Evolutionary conservation across 768 basidiomycete species (phyloP).

Genomic region (Hysterangium stoloniferum): DNA sequence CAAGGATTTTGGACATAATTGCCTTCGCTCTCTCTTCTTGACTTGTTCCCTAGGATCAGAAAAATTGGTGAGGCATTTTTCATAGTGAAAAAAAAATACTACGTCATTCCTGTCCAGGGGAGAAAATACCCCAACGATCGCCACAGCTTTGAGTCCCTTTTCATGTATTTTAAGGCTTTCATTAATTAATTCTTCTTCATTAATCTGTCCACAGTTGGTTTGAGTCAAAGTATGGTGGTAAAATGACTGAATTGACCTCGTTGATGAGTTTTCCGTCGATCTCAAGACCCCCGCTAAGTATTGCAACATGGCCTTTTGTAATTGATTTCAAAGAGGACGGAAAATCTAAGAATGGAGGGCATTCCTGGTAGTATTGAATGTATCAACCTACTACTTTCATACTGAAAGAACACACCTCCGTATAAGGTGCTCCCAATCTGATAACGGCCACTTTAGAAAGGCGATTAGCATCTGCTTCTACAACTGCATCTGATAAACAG

Average conservation of each 20-base stretch:
- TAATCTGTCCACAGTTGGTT: slow-evolving; percentile 30
- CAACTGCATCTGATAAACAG: slow-evolving; percentile 55
- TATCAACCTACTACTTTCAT: neutral
- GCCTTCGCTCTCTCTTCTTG: slow-evolving; percentile 42
- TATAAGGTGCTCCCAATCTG: slow-evolving; percentile 54
- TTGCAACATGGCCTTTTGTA: slow-evolving; percentile 29
- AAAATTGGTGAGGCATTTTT: neutral
- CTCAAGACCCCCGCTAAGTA: slow-evolving; percentile 34
- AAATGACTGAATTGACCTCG: slow-evolving; percentile 8
- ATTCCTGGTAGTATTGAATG: too few species aligned
- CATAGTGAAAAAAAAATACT: neutral
- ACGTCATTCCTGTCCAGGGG: slow-evolving; percentile 11
- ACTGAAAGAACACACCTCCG: slow-evolving; percentile 23
- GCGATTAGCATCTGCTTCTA: slow-evolving; percentile 46
- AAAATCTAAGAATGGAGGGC: slow-evolving; percentile 52
- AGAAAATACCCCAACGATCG: slow-evolving; percentile 7
- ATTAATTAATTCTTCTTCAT: slow-evolving; percentile 36
- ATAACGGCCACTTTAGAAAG: slow-evolving; percentile 56
- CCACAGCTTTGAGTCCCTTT: slow-evolving; percentile 20
- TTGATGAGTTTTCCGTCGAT: slow-evolving; percentile 18
- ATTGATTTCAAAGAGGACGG: slow-evolving; percentile 29
- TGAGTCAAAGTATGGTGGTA: slow-evolving; percentile 23
- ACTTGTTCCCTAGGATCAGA: slow-evolving; percentile 18
- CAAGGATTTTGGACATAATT: slow-evolving; percentile 34
- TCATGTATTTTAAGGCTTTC: slow-evolving; percentile 34